Base-by-base conservation (phyloP, 2,329 filamentous ascomycete species). In the Aspergillus novoparasiticus region DNA sequence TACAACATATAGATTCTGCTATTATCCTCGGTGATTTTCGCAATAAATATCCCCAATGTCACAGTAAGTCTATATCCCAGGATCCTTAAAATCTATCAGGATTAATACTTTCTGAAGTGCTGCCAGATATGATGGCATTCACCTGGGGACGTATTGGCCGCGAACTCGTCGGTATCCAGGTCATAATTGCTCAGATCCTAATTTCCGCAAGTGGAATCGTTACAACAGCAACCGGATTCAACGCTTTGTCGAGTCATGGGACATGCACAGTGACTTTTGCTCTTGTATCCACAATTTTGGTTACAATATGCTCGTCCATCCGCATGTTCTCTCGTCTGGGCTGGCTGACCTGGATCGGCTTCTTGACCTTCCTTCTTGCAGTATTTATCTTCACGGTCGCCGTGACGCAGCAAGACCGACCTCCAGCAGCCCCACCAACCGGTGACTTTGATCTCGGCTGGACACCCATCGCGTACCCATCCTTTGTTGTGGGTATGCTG, bases 291-390 rank as follows among this genome's bases (percentile, higher is more conserved):
- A 83, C 84, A 0, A 68, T 82, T 2, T 73, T 83, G 10, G 81
- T 82, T 34, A 64, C 79, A 0, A 41, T 58, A 21, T 77, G 81
- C 11, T 84, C 85, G 1, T 84, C 81, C 39, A 79, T 86, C 6
- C 82, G 86, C 63, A 89, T 85, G 61, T 84, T 88, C 66, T 80
- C 85, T 59, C 84, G 87, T 68, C 84, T 89, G 60, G 84, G 83
- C 2, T 88, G 85, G 84, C 74, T 89, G 53, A 87, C 86, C 0
- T 89, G 85, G 84, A 81, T 81, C 14, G 87, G 87, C 1, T 88
- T 89, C 69, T 63, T 81, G 6, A 85, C 82, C 26, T 83, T 89
- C 46, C 88, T 86, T 67, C 74, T 82, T 19, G 86, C 86, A 6
- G 82, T 87, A 0, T 83, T 87, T 64, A 85, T 86, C 58, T 78